These are phyloP conservation scores for Physaria fendleri DNA, from an alignment of 345 rosid genomes.

Conservation along the genomic window DNA sequence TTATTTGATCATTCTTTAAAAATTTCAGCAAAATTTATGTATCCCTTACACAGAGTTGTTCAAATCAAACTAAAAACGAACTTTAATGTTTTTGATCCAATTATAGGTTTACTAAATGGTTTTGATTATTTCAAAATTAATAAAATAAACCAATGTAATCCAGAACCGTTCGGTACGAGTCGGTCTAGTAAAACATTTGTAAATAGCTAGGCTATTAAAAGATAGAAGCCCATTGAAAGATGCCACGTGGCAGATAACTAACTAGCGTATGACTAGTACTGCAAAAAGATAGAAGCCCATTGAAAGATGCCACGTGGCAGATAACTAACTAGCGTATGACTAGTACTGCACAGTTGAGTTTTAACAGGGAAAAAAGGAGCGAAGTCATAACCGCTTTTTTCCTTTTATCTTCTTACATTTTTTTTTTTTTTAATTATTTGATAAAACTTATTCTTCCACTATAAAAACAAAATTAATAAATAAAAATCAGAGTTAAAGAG, in stretches of 20 bases:
- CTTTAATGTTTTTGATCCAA: background rate
- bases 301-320: no score
- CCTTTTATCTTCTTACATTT: conserved; percentile 6
- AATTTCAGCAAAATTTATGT: background rate
- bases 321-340: conserved; percentile 29
- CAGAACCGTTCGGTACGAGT: no score
- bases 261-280: no score
- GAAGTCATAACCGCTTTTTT: conserved; percentile 33
- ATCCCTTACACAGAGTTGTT: background rate
- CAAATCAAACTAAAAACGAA: background rate
- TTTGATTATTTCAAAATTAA: background rate
- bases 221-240: no score
- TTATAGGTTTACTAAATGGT: background rate
- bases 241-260: no score
- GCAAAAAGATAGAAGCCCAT: no score
- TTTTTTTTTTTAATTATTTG: background rate
- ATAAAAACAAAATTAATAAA: background rate
- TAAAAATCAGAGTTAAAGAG: background rate
- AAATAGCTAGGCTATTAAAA: no score
- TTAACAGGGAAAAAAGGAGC: conserved; percentile 29
- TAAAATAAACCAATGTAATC: background rate
- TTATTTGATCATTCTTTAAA: conserved; percentile 6
- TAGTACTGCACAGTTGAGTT: conserved; percentile 1
- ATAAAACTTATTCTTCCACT: no score
- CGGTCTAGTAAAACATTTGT: no score